Evolutionary conservation across 306 rosid genomes (phyloP), one percentile per base, ranked within the genome.

Genomic region (Morella rubra): DNA sequence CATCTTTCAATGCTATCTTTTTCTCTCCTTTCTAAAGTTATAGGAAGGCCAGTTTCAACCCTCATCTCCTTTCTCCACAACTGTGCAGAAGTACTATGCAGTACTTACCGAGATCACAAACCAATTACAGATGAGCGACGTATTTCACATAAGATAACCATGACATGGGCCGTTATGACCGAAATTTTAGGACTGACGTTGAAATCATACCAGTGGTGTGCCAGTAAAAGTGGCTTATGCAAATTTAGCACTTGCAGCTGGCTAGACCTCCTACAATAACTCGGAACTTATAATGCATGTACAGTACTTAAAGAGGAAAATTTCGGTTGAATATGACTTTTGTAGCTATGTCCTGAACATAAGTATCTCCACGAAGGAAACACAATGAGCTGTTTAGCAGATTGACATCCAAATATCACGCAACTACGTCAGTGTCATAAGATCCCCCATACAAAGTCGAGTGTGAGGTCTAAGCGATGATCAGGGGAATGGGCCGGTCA

Each of bases 371-470:
- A 1, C 14, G 9, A 1, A 6, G 22, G 20, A 52, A 22, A 20
- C 80, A 44, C 44, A 24, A 69, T 80, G 79, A 75, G 76, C 84
- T 80, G 84, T 74, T 55, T 14, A 71, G 72, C 76, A 78, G 67
- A 64, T 72, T 49, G 50, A 14, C 6, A 59, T 12, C 44, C 71
- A 65, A 65, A 65, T 42, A 42, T 65, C 49, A 65, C 71, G 71
- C 71, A 65, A 42, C 32, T 18, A 65, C 13, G 49, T 65, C 32
- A n/a, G 41, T 65, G 71, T 65, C 71, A 42, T 42, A 41, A 41
- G 71, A 41, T 42, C 13, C 71, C 32, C 8, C 27, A 16, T 19
- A 65, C 13, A 65, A 11, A 65, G 16, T 65, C 71, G 20, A 61
- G 68, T n/a, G 50, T 65, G 70, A 64, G 70, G 41, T 46, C 50